Percentiles rank a stretch among this genome's conserved stretches.
These are phyloP conservation scores for Ophiostoma piceae DNA, from an alignment of 2,329 filamentous ascomycete genomes.

Conservation along the genomic window DNA sequence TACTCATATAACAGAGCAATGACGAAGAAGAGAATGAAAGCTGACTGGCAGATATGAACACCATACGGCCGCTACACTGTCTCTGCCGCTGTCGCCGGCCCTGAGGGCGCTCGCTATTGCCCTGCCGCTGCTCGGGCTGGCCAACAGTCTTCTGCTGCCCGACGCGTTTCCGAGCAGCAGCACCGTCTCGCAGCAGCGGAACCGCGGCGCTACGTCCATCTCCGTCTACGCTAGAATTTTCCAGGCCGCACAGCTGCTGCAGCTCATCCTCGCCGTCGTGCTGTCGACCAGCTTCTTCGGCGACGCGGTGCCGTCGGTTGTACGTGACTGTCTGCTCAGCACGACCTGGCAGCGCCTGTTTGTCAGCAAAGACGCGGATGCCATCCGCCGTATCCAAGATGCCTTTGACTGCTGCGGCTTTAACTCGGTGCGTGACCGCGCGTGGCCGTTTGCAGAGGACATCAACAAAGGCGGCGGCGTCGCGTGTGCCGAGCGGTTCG, in stretches of 20 bases:
- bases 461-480: conserved; percentile 25
- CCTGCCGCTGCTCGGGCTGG: conserved; percentile 14
- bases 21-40: background rate
- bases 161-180: background rate
- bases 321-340: conserved; percentile 50
- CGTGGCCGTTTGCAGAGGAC: conserved; percentile 53
- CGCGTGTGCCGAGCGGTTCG: conserved; percentile 44
- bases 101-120: conserved; percentile 15
- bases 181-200: background rate
- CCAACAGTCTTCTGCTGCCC: conserved; percentile 15
- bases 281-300: conserved; percentile 43
- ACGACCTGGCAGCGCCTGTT: conserved; percentile 53
- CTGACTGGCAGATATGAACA: conserved; percentile 25
- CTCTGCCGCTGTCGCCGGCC: conserved; percentile 26
- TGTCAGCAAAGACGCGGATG: conserved; percentile 42
- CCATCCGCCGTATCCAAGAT: conserved; percentile 60
- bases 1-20: background rate
- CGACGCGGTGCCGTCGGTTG: conserved; percentile 33
- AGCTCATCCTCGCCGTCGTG: conserved; percentile 37
- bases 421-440: conserved; percentile 51
- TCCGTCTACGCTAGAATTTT: background rate
- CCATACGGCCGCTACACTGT: conserved; percentile 21
- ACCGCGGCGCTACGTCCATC: background rate
- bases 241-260: conserved; percentile 23
- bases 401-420: conserved; percentile 62